Percentiles rank a stretch among this genome's conserved stretches.
phyloP scores from a whole-genome alignment of 2,329 filamentous ascomycete species.

The Penicillium sp. region DNA sequence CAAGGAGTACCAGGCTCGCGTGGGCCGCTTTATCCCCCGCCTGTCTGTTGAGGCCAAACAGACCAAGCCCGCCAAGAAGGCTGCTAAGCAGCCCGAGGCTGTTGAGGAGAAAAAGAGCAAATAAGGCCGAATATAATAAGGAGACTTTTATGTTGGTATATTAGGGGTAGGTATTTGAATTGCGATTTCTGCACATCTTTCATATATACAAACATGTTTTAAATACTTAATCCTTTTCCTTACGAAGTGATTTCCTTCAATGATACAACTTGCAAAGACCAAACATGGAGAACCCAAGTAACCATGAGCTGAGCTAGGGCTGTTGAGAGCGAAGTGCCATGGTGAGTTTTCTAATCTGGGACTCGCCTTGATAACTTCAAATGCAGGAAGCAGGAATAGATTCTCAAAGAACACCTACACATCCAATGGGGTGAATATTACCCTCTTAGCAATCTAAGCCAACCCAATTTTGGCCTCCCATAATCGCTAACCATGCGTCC shows the following conservation, averaged over 20 bases:
- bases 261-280: no score
- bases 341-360: no score
- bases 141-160: not conserved
- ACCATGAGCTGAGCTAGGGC: no score
- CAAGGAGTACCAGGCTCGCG: slow-evolving; percentile 71
- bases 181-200: not conserved
- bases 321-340: no score
- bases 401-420: no score
- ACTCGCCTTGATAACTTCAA: no score
- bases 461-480: not conserved
- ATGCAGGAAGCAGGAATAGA: no score
- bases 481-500: not conserved
- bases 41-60: slow-evolving; percentile 34
- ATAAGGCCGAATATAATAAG: slow-evolving; percentile 1
- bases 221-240: not conserved
- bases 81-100: slow-evolving; percentile 10
- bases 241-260: not conserved
- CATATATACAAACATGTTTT: not conserved
- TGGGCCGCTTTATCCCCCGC: slow-evolving; percentile 75
- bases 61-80: slow-evolving; percentile 23
- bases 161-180: not conserved
- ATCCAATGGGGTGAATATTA: no score
- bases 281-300: not conserved
- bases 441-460: not conserved
- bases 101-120: slow-evolving; percentile 24